These are phyloP conservation scores for Puccinia hordei DNA, from an alignment of 1,284 basidiomycete genomes.

Conservation along the genomic window DNA sequence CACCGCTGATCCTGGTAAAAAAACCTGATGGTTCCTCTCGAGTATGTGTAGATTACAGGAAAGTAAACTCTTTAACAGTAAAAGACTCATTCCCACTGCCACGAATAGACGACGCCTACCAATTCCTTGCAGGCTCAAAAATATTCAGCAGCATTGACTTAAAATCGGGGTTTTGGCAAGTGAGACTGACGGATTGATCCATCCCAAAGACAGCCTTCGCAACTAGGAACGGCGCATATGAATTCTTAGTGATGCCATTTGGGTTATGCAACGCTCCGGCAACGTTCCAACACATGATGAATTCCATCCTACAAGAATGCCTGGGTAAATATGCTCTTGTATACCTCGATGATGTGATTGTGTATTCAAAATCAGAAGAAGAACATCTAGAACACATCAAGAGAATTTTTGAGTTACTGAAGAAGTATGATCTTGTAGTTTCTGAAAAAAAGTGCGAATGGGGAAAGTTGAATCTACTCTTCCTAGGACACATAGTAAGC, in stretches of 20 bases:
- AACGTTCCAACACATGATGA: constrained; percentile 57
- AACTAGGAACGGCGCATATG: neutral
- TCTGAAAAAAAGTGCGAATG: constrained; percentile 8
- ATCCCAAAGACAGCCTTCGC: neutral
- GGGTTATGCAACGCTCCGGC: constrained; percentile 18
- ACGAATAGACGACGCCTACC: neutral
- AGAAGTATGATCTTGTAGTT: neutral
- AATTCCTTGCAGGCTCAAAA: neutral
- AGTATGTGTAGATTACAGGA: constrained; percentile 14
- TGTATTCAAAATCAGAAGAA: constrained; percentile 11
- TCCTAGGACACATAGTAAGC: constrained; percentile 1
- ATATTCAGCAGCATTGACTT: neutral
- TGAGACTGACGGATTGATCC: neutral
- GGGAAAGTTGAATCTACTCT: neutral
- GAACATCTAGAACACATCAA: neutral
- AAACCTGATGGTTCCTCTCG: neutral
- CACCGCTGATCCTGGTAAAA: neutral
- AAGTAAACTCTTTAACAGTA: neutral
- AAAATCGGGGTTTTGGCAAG: neutral
- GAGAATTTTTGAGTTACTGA: neutral
- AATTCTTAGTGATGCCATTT: constrained; percentile 22
- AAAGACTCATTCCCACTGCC: neutral
- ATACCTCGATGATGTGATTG: constrained; percentile 11
- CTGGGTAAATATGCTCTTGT: constrained; percentile 8
- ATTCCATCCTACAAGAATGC: constrained; percentile 53